A percentile compares a stretch with the other conserved stretches of the same genome.
Conservation (phyloP, 2,329 filamentous ascomycete genomes). For the Fusarium abutilonis region DNA sequence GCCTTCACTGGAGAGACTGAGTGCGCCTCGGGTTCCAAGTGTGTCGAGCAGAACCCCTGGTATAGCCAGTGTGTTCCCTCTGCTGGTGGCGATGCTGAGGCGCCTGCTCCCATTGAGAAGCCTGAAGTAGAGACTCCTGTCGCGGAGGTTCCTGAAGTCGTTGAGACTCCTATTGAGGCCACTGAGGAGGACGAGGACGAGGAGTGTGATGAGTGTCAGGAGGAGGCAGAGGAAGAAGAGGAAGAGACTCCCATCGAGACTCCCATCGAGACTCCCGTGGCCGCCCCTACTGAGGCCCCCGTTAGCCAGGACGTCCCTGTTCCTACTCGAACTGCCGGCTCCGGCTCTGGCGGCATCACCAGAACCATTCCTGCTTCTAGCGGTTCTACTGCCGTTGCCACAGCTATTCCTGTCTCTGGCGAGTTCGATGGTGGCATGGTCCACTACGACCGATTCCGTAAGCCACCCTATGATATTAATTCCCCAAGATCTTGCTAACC, state of each 20-base stretch:
- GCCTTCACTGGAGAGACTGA: slow-evolving; percentile 25
- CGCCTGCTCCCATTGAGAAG: slow-evolving; percentile 11
- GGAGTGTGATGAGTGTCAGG: slow-evolving; percentile 2
- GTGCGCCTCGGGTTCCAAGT: slow-evolving; percentile 32
- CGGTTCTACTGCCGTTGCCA: slow-evolving; percentile 27
- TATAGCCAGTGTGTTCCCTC: slow-evolving; percentile 37
- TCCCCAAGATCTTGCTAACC: slow-evolving; percentile 1
- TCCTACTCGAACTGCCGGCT: slow-evolving; percentile 1
- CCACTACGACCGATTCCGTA: slow-evolving; percentile 40
- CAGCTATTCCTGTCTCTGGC: slow-evolving; percentile 36
- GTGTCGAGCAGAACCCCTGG: slow-evolving; percentile 33
- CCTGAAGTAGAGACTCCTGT: background rate
- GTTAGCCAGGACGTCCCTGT: slow-evolving; percentile 4
- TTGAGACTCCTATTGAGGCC: background rate
- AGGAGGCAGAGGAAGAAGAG: background rate
- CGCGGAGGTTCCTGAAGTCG: background rate
- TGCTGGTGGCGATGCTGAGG: background rate
- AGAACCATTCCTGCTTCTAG: slow-evolving; percentile 38
- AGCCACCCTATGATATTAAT: background rate
- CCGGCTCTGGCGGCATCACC: slow-evolving; percentile 23
- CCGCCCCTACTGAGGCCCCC: background rate
- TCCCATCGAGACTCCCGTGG: slow-evolving; percentile 2
- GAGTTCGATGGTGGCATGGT: slow-evolving; percentile 37
- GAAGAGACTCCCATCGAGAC: background rate
- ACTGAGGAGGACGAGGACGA: background rate